Conservation (phyloP, 23 red algal genomes). For the Agarophyton chilense region DNA sequence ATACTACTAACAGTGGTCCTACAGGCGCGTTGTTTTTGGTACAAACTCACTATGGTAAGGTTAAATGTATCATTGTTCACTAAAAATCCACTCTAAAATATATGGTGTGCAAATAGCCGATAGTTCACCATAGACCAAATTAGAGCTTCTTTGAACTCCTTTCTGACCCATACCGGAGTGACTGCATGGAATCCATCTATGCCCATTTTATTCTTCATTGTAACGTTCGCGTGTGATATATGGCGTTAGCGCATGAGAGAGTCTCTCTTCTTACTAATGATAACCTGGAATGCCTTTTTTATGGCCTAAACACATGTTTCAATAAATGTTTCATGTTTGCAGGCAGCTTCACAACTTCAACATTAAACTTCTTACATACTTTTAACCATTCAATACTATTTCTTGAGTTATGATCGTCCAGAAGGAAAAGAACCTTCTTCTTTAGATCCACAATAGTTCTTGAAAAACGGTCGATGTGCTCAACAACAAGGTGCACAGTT, state of each 20-base stretch:
- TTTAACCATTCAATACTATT: not conserved
- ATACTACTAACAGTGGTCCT: not conserved
- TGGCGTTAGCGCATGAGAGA: not conserved
- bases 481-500: not conserved
- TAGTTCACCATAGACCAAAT: constrained; percentile 32
- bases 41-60: not conserved
- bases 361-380: not conserved
- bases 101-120: too few relatives aligned
- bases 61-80: too few relatives aligned
- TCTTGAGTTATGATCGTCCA: constrained; percentile 14
- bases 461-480: not conserved
- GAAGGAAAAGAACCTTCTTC: not conserved
- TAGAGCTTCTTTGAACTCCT: not conserved
- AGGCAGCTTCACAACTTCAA: not conserved
- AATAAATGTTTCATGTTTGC: constrained; percentile 26
- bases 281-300: not conserved
- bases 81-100: too few relatives aligned
- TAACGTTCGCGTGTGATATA: not conserved
- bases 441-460: not conserved
- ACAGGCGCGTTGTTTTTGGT: not conserved
- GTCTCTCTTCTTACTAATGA: not conserved
- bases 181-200: not conserved
- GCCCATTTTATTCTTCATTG: not conserved
- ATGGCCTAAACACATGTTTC: not conserved
- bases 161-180: not conserved